Base-by-base conservation (phyloP, 768 basidiomycete species). In the Rhodotorula diobovata region DNA sequence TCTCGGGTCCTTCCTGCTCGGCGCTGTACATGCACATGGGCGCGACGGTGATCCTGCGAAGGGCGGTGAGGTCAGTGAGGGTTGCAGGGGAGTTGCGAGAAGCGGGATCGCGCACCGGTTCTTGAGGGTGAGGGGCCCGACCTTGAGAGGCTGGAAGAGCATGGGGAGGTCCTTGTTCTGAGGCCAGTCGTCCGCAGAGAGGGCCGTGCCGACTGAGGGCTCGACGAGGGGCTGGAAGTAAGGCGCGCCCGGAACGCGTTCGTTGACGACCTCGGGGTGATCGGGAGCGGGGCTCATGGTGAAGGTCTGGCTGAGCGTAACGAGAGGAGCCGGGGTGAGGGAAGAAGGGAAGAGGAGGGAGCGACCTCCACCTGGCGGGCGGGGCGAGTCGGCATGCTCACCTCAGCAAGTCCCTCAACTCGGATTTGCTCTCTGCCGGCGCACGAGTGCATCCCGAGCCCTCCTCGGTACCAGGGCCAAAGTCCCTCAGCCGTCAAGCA, bases 11-110 rank as follows among this genome's bases (percentile, higher is more conserved):
- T 0, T 90, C 90, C 62, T 87, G 81, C 56, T 89, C 85, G 16
- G 87, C 83, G 67, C 87, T 88, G 81, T 92, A 93, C 80, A 43
- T 41, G 79, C 90, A 91, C 90, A 91, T 91, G 4, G 70, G 64
- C 1, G 60, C 53, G 34, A 63, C 68, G 18, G 41, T 59, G 51
- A 89, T 85, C 63, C 89, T 82, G 79, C 18, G 9, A n/a, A 48
- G 50, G 4, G n/a, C 4, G 50, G 12, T n/a, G 5, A 28, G 25
- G 11, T 89, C 89, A 20, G 89, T 82, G 87, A 30, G 23, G 39
- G 41, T 43, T 12, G 16, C n/a, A 35, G 30, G 20, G 21, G 5
- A 56, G 14, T 43, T 20, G 30, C 20, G 37, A 45, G 14, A 2
- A 45, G 12, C 35, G 45, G 25, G 32, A 39, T 37, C 80, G 85